Evolutionary conservation across 2,329 filamentous ascomycete species (phyloP).

Genomic region (Apiospora malaysiana): DNA sequence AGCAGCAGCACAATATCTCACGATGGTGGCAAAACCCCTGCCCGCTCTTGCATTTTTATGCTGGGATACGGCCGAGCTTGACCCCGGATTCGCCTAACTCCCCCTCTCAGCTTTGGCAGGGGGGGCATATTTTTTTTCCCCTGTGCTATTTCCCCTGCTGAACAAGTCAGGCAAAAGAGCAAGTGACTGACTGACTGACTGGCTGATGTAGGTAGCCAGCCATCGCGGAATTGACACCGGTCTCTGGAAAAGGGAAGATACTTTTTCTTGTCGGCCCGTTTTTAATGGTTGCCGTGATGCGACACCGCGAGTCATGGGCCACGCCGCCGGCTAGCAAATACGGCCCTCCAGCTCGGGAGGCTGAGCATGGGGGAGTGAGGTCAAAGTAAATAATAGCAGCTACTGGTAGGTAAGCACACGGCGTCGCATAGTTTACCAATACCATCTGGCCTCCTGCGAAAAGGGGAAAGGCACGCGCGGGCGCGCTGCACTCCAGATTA

Average conservation of each 20-base stretch:
- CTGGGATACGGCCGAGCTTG: background rate
- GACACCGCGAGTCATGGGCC: background rate
- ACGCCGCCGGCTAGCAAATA: background rate
- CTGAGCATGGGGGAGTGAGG: background rate
- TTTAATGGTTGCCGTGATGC: conserved; percentile 15
- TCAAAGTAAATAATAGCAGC: background rate
- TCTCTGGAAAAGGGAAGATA: background rate
- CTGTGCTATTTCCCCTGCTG: background rate
- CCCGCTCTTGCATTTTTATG: background rate
- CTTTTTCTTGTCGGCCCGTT: background rate
- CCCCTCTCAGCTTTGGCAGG: background rate
- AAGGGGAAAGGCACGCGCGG: background rate
- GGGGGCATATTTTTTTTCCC: background rate
- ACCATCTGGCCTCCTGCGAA: background rate
- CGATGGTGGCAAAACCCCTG: conserved; percentile 3
- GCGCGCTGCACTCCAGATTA: background rate
- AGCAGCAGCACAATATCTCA: conserved; percentile 10
- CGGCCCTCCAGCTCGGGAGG: background rate
- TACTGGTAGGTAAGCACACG: background rate
- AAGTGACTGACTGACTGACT: background rate
- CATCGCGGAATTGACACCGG: background rate
- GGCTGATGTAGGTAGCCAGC: background rate
- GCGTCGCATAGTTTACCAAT: background rate
- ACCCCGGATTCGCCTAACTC: background rate
- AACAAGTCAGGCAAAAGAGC: background rate